A percentile compares a stretch with the other conserved stretches of the same genome.
These are phyloP conservation scores for Populus euphratica DNA, from an alignment of 345 rosid genomes.

Conservation along the genomic window DNA sequence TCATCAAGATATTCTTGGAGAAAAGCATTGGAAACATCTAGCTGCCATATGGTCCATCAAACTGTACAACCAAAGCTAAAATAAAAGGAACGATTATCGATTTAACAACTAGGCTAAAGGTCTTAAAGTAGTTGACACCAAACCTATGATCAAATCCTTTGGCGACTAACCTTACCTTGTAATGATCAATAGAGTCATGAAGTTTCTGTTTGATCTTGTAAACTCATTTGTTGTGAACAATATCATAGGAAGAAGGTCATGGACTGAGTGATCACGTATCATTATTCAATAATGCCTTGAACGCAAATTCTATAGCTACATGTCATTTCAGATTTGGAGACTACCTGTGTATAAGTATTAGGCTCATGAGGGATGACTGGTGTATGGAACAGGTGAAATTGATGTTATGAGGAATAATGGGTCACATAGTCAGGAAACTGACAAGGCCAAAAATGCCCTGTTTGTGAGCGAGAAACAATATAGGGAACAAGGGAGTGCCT, in stretches of 20 bases:
- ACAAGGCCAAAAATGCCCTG: background rate
- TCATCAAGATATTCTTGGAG: background rate
- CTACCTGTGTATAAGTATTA: background rate
- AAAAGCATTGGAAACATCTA: background rate
- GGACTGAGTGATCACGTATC: too few relatives aligned
- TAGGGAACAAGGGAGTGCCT: background rate
- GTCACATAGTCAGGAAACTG: background rate
- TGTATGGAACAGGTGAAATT: too few relatives aligned
- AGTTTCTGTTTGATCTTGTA: too few relatives aligned
- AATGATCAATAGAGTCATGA: too few relatives aligned
- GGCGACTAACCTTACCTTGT: background rate
- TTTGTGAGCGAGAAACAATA: background rate
- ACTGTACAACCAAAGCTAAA: background rate
- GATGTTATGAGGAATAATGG: background rate
- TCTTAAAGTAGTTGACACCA: background rate
- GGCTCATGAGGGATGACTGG: rapidly evolving
- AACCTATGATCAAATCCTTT: background rate
- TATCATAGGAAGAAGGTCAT: too few relatives aligned
- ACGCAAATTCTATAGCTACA: too few relatives aligned
- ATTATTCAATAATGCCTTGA: too few relatives aligned
- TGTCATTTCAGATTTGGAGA: background rate
- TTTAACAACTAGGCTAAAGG: background rate
- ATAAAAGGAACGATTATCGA: rapidly evolving
- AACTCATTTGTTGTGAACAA: too few relatives aligned
- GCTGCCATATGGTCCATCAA: too few relatives aligned